phyloP scores from a whole-genome alignment of 1,284 basidiomycete species.

The Pisolithus thermaeus region DNA sequence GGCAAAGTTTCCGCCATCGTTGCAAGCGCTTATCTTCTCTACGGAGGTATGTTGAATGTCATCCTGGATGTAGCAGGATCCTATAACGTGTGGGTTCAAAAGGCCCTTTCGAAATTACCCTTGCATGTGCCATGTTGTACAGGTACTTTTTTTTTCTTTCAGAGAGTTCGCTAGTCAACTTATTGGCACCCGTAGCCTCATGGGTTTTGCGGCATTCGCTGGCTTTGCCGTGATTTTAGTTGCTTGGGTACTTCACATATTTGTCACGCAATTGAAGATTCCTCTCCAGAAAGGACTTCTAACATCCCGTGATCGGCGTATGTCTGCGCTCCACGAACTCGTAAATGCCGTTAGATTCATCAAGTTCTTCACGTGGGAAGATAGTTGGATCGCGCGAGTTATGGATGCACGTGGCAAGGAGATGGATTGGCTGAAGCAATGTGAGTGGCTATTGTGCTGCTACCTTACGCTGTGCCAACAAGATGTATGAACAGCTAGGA shows the following conservation, averaged over 20 bases:
- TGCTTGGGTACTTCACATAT: conserved; percentile 72
- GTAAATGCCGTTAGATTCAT: conserved; percentile 79
- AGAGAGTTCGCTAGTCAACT: conserved; percentile 8
- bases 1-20: conserved; percentile 49
- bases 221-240: conserved; percentile 73
- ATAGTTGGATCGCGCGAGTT: conserved; percentile 60
- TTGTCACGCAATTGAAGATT: conserved; percentile 53
- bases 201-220: conserved; percentile 80
- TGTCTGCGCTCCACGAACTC: conserved; percentile 83
- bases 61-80: neutral
- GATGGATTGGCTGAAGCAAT: conserved; percentile 67
- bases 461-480: neutral
- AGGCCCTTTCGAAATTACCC: conserved; percentile 13
- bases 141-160: conserved; percentile 36
- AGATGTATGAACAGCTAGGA: conserved; percentile 37
- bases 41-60: conserved; percentile 41
- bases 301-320: conserved; percentile 76
- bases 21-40: conserved; percentile 58
- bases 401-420: conserved; percentile 48
- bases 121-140: conserved; percentile 76
- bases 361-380: conserved; percentile 85
- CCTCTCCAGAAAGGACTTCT: conserved; percentile 71
- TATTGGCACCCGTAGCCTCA: conserved; percentile 44
- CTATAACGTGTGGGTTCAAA: neutral
- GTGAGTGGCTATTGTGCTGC: conserved; percentile 26